Conservation (phyloP, 2,329 filamentous ascomycete species). For the Aspergillus phoenicis region DNA sequence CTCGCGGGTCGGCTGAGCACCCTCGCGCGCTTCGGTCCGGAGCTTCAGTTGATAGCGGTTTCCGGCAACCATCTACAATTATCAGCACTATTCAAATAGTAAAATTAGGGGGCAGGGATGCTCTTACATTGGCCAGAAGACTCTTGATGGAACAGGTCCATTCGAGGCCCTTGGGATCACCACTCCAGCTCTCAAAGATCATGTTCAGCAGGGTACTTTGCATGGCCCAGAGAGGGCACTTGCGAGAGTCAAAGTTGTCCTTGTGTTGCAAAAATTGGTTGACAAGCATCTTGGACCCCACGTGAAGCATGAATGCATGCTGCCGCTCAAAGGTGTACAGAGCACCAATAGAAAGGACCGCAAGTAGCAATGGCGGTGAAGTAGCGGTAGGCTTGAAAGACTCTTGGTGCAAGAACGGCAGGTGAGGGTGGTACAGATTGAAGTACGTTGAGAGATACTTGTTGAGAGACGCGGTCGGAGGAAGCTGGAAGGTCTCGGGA, state of each 20-base stretch:
- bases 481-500: slow-evolving; percentile 86
- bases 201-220: slow-evolving; percentile 96
- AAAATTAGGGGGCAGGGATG: too few relatives aligned
- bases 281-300: slow-evolving; percentile 94
- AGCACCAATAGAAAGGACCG: slow-evolving; percentile 91
- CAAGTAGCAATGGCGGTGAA: slow-evolving; percentile 80
- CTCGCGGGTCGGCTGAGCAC: slow-evolving; percentile 71
- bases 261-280: slow-evolving; percentile 98
- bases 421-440: slow-evolving; percentile 91
- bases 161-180: slow-evolving; percentile 93
- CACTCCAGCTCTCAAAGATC: slow-evolving; percentile 99
- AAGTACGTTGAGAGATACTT: slow-evolving; percentile 95
- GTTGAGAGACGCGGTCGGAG: slow-evolving; percentile 78
- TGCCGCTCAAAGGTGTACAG: slow-evolving; percentile 97
- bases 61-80: slow-evolving; percentile 79
- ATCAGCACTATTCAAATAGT: slow-evolving; percentile 23
- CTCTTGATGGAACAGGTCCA: slow-evolving; percentile 99
- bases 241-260: slow-evolving; percentile 97
- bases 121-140: slow-evolving; percentile 73
- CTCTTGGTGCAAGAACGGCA: slow-evolving; percentile 91
- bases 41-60: slow-evolving; percentile 96
- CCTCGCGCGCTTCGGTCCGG: slow-evolving; percentile 82
- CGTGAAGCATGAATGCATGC: slow-evolving; percentile 94
- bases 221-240: slow-evolving; percentile 98
- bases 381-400: slow-evolving; percentile 82